These are phyloP conservation scores for Berberis thunbergii DNA, from an alignment of 164 flowering plant species.

Conservation along the genomic window DNA sequence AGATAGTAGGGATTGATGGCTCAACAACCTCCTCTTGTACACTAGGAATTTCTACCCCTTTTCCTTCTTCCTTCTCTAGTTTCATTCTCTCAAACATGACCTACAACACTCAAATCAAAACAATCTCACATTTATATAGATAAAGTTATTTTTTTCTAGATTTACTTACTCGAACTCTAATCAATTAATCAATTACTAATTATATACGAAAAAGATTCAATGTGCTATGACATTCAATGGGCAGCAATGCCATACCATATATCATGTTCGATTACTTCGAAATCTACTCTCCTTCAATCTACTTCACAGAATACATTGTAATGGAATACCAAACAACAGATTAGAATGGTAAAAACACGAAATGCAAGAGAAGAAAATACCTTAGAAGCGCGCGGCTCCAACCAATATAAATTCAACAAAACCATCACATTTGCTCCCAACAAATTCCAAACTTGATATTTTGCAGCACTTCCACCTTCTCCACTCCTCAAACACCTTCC, in stretches of 20 bases:
- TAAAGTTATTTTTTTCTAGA: neutral
- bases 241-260: neutral
- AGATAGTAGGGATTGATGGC: neutral
- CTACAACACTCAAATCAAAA: constrained; percentile 17
- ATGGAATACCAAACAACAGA: neutral
- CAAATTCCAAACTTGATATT: constrained; percentile 35
- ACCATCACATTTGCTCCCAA: neutral
- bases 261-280: too few relatives aligned
- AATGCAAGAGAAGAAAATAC: constrained; percentile 16
- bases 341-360: neutral
- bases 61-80: constrained; percentile 79
- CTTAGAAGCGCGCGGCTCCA: constrained; percentile 80
- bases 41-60: constrained; percentile 21
- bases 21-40: neutral
- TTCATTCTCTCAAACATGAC: constrained; percentile 76
- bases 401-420: constrained; percentile 34
- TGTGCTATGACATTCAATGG: too few relatives aligned
- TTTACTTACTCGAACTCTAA: neutral
- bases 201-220: too few relatives aligned
- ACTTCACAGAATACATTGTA: neutral
- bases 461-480: constrained; percentile 12
- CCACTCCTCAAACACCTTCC: neutral
- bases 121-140: neutral
- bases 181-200: too few relatives aligned
- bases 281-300: too few relatives aligned